These are phyloP conservation scores for Neodidymelliopsis sp. DNA, from an alignment of 2,329 filamentous ascomycete genomes.

Conservation along the genomic window DNA sequence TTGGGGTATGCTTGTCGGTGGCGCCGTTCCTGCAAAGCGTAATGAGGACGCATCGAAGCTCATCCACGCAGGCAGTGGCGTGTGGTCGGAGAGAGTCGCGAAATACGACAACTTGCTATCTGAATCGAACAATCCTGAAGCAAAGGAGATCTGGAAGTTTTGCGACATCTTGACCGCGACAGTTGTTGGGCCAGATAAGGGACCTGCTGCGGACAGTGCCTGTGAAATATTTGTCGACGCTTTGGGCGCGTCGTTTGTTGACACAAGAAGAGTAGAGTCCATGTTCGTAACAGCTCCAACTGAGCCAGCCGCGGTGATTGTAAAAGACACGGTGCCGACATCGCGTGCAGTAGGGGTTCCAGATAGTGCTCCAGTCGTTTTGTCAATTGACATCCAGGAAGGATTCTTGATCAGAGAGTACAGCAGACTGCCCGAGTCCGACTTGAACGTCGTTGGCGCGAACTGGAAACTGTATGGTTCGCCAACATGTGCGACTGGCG, in stretches of 20 bases:
- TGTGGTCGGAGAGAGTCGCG: constrained; percentile 76
- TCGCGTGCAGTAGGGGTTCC: constrained; percentile 71
- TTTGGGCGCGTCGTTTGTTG: constrained; percentile 62
- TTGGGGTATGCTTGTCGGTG: constrained; percentile 72
- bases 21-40: constrained; percentile 75
- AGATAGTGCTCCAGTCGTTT: constrained; percentile 67
- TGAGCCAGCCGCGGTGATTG: constrained; percentile 73
- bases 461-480: constrained; percentile 75
- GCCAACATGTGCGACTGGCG: constrained; percentile 75
- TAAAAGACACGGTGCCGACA: constrained; percentile 67
- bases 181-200: constrained; percentile 65
- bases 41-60: constrained; percentile 71
- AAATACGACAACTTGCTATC: constrained; percentile 71
- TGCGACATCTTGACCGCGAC: constrained; percentile 53
- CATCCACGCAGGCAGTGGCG: constrained; percentile 87
- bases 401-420: constrained; percentile 74
- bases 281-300: constrained; percentile 67
- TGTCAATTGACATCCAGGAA: constrained; percentile 77
- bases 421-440: constrained; percentile 61
- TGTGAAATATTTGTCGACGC: constrained; percentile 64
- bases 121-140: constrained; percentile 67
- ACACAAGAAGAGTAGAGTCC: constrained; percentile 75
- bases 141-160: constrained; percentile 54
- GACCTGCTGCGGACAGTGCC: constrained; percentile 66
- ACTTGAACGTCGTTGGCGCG: constrained; percentile 75